Percentiles rank a stretch among this genome's conserved stretches.
Conservation (phyloP, 2,329 filamentous ascomycete species). For the Alternaria arbusti region DNA sequence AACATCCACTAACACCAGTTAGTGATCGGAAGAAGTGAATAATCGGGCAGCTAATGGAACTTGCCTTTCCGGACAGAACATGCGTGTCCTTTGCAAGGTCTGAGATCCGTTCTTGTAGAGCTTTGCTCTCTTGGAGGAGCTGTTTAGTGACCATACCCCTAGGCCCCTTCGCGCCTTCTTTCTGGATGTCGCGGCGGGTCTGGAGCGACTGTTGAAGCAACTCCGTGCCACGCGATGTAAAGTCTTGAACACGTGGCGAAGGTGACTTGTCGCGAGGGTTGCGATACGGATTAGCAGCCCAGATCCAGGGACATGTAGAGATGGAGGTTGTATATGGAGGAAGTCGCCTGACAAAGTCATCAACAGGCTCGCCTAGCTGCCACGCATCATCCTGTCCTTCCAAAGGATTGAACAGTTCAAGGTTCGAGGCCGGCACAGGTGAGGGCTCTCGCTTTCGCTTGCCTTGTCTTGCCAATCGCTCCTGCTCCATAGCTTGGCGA, state of each 20-base stretch:
- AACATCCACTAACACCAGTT: slow-evolving; percentile 70
- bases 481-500: slow-evolving; percentile 22
- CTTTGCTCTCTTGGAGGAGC: slow-evolving; percentile 51
- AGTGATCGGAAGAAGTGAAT: not conserved
- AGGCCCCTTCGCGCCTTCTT: slow-evolving; percentile 58
- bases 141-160: slow-evolving; percentile 47
- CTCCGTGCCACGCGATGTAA: slow-evolving; percentile 61
- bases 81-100: slow-evolving; percentile 64
- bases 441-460: slow-evolving; percentile 19
- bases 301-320: slow-evolving; percentile 70
- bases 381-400: slow-evolving; percentile 61
- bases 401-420: slow-evolving; percentile 60
- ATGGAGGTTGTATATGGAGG: slow-evolving; percentile 65
- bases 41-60: not conserved
- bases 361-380: slow-evolving; percentile 68
- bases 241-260: slow-evolving; percentile 53
- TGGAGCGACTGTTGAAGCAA: slow-evolving; percentile 60
- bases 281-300: slow-evolving; percentile 68
- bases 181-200: slow-evolving; percentile 57
- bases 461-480: slow-evolving; percentile 11
- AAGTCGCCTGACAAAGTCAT: slow-evolving; percentile 71
- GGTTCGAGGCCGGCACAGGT: slow-evolving; percentile 8
- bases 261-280: slow-evolving; percentile 40
- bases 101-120: slow-evolving; percentile 63
- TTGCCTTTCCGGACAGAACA: slow-evolving; percentile 71